Conservation (phyloP, 768 basidiomycete species). For the Bullera alba region DNA sequence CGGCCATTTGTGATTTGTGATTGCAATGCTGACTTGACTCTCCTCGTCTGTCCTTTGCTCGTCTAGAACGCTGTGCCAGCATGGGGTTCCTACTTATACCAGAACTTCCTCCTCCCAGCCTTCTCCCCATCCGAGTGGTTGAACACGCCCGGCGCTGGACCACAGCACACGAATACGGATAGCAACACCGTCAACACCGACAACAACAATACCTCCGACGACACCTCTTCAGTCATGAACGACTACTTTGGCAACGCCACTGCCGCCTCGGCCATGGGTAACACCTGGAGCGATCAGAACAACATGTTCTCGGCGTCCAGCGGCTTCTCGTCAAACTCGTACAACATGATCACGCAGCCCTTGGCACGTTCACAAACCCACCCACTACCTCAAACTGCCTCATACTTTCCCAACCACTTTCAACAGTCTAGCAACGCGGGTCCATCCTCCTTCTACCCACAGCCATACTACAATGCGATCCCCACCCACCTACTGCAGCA, state of each 20-base stretch:
- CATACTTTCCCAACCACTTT: constrained; percentile 1
- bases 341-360: not conserved
- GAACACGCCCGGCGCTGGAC: constrained; percentile 4
- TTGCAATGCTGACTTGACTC: no score
- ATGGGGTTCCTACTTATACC: constrained; percentile 39
- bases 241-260: not conserved
- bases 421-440: not conserved
- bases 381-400: not conserved
- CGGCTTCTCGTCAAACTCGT: no score
- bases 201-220: not conserved
- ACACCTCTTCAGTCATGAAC: not conserved
- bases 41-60: no score
- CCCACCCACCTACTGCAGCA: constrained; percentile 6
- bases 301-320: not conserved
- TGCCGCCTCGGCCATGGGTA: not conserved
- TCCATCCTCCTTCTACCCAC: constrained; percentile 5
- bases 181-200: not conserved
- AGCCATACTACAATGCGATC: constrained; percentile 5
- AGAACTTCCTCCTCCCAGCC: constrained; percentile 30
- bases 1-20: no score
- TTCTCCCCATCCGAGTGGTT: constrained; percentile 28
- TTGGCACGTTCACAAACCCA: not conserved
- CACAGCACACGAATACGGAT: not conserved
- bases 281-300: not conserved
- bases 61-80: constrained; percentile 7